phyloP scores from a whole-genome alignment of 2,329 filamentous ascomycete genomes.

The Amesomyces nigricolor region DNA sequence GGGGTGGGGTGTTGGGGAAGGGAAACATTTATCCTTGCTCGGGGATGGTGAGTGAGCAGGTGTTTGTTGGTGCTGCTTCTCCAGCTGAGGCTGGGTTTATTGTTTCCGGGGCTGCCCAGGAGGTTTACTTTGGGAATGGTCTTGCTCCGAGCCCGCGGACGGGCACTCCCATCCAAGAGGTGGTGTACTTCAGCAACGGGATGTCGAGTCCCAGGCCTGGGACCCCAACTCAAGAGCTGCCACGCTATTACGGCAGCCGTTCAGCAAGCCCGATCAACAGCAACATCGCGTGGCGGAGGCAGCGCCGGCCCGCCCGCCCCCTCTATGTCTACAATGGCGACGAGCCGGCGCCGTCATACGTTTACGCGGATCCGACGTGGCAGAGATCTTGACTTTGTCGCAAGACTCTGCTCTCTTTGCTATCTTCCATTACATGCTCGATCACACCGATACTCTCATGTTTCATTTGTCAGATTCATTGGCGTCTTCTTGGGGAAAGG shows the following conservation, averaged over 20 bases:
- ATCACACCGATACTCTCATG: neutral
- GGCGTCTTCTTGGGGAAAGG: neutral
- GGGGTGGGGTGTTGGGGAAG: neutral
- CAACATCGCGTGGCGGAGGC: constrained; percentile 5
- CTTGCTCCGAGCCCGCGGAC: neutral
- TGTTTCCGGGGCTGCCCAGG: neutral
- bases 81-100: neutral
- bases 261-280: neutral
- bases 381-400: constrained; percentile 6
- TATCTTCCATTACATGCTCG: no score
- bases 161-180: neutral
- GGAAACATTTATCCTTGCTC: constrained; percentile 21
- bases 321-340: constrained; percentile 13
- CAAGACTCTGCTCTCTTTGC: neutral
- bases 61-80: neutral
- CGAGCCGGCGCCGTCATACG: constrained; percentile 14
- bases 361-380: constrained; percentile 12
- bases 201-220: neutral
- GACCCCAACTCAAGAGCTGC: neutral
- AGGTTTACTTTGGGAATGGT: neutral
- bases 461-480: neutral
- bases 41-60: constrained; percentile 17
- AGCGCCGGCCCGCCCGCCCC: constrained; percentile 7
- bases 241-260: neutral
- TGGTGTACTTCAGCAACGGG: neutral